A percentile compares a stretch with the other conserved stretches of the same genome.
Conservation (phyloP, 192 early-diverging fungal species). For the Linderina pennispora region DNA sequence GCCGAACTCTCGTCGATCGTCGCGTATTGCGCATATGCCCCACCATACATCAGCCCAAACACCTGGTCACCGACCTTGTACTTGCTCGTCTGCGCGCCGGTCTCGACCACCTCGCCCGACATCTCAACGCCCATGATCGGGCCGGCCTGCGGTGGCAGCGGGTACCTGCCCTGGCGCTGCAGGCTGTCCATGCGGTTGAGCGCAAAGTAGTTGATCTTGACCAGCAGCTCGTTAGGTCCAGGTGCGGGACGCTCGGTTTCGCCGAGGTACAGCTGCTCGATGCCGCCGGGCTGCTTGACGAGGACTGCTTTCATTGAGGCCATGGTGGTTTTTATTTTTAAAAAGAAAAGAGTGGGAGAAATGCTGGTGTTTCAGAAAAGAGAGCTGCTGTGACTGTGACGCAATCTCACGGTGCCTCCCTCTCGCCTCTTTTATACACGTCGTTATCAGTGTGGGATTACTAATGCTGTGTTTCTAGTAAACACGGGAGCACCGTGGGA, state of each 20-base stretch:
- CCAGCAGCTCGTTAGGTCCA: slow-evolving; percentile 39
- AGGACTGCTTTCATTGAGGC: slow-evolving; percentile 45
- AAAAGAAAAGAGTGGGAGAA: background rate
- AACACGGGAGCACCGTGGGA: too few relatives aligned
- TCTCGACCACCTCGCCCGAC: slow-evolving; percentile 52
- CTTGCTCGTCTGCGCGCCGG: slow-evolving; percentile 35
- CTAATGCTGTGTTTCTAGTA: too few relatives aligned
- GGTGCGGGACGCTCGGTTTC: slow-evolving; percentile 37
- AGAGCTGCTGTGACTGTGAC: too few relatives aligned
- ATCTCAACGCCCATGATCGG: slow-evolving; percentile 72
- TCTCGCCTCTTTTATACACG: too few relatives aligned
- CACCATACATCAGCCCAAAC: slow-evolving; percentile 69
- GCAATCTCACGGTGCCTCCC: too few relatives aligned
- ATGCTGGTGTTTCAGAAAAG: background rate
- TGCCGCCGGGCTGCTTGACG: slow-evolving; percentile 46
- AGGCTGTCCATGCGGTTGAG: slow-evolving; percentile 75
- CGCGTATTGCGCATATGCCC: slow-evolving; percentile 71
- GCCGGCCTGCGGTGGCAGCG: slow-evolving; percentile 54
- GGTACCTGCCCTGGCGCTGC: slow-evolving; percentile 69
- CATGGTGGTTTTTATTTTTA: too few relatives aligned
- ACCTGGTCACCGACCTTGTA: slow-evolving; percentile 63
- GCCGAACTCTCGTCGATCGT: slow-evolving; percentile 55
- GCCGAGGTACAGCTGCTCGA: slow-evolving; percentile 47
- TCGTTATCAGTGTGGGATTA: too few relatives aligned
- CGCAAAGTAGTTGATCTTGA: slow-evolving; percentile 54